Evolutionary conservation across 2,329 filamentous ascomycete genomes (phyloP).

Genomic region (Aaosphaeria pasadenensis): DNA sequence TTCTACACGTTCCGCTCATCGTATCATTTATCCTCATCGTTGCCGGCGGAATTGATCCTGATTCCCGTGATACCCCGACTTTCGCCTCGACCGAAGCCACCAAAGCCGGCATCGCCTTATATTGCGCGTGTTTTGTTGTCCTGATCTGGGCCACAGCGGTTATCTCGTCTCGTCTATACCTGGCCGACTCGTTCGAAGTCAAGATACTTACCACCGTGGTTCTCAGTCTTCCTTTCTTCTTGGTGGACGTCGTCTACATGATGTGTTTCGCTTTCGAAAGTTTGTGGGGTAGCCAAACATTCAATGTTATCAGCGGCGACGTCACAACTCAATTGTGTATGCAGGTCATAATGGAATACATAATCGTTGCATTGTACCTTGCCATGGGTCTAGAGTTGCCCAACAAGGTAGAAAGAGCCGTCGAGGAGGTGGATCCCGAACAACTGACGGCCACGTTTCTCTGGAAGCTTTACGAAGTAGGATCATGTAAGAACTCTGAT

Average conservation of each 20-base stretch:
- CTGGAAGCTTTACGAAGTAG: constrained; percentile 30
- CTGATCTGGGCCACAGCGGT: constrained; percentile 34
- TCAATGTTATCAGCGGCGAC: constrained; percentile 35
- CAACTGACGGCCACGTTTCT: constrained; percentile 27
- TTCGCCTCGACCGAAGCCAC: constrained; percentile 33
- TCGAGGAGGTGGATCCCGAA: constrained; percentile 21
- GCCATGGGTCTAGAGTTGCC: constrained; percentile 28
- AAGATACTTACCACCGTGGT: constrained; percentile 35
- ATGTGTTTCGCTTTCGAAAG: constrained; percentile 36
- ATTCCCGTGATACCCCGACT: constrained; percentile 21
- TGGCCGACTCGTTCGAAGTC: constrained; percentile 29
- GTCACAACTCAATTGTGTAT: constrained; percentile 35
- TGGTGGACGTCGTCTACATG: constrained; percentile 37
- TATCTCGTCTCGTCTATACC: constrained; percentile 32
- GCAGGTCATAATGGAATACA: constrained; percentile 36
- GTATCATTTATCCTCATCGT: constrained; percentile 35
- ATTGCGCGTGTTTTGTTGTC: constrained; percentile 30
- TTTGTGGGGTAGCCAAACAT: constrained; percentile 18
- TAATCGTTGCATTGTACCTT: constrained; percentile 31
- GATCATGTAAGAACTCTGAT: constrained; percentile 3
- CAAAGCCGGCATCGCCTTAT: constrained; percentile 33
- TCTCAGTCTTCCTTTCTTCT: constrained; percentile 32
- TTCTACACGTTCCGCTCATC: constrained; percentile 29
- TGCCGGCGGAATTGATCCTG: constrained; percentile 33
- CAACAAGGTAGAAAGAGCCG: constrained; percentile 26